phyloP scores from a whole-genome alignment of 2,329 filamentous ascomycete genomes.

The Aquanectria penicillioides region DNA sequence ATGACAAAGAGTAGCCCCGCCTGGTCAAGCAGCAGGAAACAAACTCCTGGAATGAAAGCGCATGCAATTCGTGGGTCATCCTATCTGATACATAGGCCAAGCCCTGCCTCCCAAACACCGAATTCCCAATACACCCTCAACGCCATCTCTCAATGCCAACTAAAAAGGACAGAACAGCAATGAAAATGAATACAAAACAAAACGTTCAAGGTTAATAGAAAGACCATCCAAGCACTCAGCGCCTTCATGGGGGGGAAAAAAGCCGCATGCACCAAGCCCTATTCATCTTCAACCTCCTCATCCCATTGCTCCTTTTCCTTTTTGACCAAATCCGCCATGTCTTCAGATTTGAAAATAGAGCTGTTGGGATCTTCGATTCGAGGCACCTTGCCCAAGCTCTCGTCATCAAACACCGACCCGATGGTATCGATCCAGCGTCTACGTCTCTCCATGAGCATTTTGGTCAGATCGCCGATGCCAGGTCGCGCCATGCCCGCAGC shows the following conservation, averaged over 20 bases:
- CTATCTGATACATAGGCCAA: slow-evolving; percentile 5
- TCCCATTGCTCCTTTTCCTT: slow-evolving; percentile 84
- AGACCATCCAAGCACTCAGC: too few species aligned
- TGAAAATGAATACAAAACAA: too few species aligned
- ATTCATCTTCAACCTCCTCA: slow-evolving; percentile 78
- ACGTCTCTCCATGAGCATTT: slow-evolving; percentile 91
- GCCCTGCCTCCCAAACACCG: slow-evolving; percentile 21
- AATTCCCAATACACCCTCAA: slow-evolving; percentile 20
- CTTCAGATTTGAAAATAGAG: slow-evolving; percentile 77
- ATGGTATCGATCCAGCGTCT: slow-evolving; percentile 92
- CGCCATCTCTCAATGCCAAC: slow-evolving; percentile 28
- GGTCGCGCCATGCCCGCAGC: slow-evolving; percentile 73
- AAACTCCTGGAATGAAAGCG: background rate
- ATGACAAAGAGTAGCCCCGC: background rate
- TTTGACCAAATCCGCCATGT: slow-evolving; percentile 79
- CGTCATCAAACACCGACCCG: slow-evolving; percentile 88
- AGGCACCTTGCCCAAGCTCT: slow-evolving; percentile 79
- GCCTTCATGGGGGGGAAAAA: too few species aligned
- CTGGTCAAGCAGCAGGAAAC: background rate
- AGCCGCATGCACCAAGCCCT: background rate
- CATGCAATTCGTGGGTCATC: slow-evolving; percentile 24
- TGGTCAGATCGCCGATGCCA: slow-evolving; percentile 89
- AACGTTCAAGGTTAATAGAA: too few species aligned
- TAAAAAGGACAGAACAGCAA: too few species aligned
- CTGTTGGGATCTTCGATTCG: slow-evolving; percentile 69